Percentiles rank a stretch among this genome's conserved stretches.
Conservation (phyloP, 768 basidiomycete genomes). For the Tricholoma sp. region DNA sequence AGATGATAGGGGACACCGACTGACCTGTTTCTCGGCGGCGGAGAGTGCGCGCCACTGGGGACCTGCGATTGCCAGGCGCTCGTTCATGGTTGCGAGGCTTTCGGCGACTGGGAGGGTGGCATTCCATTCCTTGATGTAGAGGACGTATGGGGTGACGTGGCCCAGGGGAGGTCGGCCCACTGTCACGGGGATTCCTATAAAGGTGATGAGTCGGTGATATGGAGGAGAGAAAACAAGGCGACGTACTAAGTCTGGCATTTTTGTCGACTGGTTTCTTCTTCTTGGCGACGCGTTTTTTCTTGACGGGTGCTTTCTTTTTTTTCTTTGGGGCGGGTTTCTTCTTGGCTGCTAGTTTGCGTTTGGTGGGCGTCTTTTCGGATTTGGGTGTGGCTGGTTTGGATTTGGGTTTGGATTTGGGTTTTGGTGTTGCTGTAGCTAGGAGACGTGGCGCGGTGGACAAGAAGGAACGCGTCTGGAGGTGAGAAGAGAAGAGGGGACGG, state of each 20-base stretch:
- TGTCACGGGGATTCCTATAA: too few species aligned
- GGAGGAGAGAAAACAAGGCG: not conserved
- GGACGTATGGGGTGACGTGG: too few species aligned
- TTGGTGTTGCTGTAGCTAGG: not conserved
- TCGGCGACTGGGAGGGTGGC: not conserved
- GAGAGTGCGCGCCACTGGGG: constrained; percentile 26
- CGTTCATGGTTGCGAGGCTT: not conserved
- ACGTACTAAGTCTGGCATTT: not conserved
- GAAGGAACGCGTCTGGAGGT: constrained; percentile 15
- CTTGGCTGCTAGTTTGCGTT: not conserved
- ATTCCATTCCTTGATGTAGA: not conserved
- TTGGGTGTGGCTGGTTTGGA: too few species aligned
- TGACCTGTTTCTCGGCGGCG: constrained; percentile 30
- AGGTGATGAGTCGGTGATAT: too few species aligned
- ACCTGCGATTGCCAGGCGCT: not conserved
- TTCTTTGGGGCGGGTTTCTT: constrained; percentile 2
- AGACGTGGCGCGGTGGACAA: constrained; percentile 7
- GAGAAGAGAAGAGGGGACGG: constrained; percentile 3
- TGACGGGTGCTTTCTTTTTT: constrained; percentile 1
- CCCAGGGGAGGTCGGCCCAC: too few species aligned
- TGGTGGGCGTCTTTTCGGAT: too few species aligned
- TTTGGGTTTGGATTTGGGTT: too few species aligned
- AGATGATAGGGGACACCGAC: too few species aligned
- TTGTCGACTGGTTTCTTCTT: not conserved
- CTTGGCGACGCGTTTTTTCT: not conserved